Percentiles rank a stretch among this genome's conserved stretches.
phyloP scores from a whole-genome alignment of 768 basidiomycete genomes.

The Russula griseocarnosa region DNA sequence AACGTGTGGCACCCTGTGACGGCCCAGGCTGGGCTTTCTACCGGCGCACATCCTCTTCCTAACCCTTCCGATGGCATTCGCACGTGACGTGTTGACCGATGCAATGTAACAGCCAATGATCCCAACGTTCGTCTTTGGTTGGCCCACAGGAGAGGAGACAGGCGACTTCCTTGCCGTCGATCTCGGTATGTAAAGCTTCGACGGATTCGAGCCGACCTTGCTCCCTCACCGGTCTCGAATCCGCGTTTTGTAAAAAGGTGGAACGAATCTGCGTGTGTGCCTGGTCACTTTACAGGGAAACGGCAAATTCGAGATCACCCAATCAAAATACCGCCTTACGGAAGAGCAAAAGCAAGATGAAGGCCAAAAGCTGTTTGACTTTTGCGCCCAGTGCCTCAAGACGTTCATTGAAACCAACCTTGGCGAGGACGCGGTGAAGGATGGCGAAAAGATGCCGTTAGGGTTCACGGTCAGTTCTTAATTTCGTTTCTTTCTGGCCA shows the following conservation, averaged over 20 bases:
- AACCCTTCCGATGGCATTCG: not conserved
- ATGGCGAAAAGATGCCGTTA: constrained; percentile 64
- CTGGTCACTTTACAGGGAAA: constrained; percentile 87
- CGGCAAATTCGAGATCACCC: constrained; percentile 96
- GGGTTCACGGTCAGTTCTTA: constrained; percentile 85
- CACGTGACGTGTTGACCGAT: constrained; percentile 18
- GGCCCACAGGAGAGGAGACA: constrained; percentile 85
- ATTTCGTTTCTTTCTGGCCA: constrained; percentile 10
- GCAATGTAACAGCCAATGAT: constrained; percentile 77
- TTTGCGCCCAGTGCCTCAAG: constrained; percentile 91
- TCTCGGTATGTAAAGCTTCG: constrained; percentile 49
- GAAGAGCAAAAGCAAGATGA: constrained; percentile 99
- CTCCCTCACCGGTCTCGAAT: not conserved
- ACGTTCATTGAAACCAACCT: constrained; percentile 79
- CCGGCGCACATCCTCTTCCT: not conserved
- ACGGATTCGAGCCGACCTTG: constrained; percentile 9
- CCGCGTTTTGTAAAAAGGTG: constrained; percentile 47
- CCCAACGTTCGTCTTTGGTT: constrained; percentile 94
- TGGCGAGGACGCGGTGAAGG: constrained; percentile 46
- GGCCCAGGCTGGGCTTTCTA: constrained; percentile 5
- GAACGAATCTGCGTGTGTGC: constrained; percentile 98
- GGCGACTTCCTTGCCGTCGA: constrained; percentile 91
- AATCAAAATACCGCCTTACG: constrained; percentile 93
- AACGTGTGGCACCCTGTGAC: constrained; percentile 8
- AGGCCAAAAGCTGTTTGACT: constrained; percentile 94